Conservation (phyloP, 139 green algal species). For the Choricystis sp. region DNA sequence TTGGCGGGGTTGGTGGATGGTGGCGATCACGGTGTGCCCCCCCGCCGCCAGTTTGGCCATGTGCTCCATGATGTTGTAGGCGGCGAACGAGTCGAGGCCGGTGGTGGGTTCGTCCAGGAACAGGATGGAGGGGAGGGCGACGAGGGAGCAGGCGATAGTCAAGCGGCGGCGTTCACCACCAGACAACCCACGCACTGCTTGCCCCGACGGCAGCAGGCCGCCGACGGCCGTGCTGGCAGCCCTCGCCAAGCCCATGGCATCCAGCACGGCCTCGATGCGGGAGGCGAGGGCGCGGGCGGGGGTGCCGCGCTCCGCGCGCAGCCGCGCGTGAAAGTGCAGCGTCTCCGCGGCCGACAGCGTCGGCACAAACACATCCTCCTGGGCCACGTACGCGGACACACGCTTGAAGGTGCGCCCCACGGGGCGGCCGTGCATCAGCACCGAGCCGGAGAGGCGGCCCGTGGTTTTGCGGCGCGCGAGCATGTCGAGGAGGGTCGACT, state of each 20-base stretch:
- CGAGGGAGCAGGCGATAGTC: constrained; percentile 69
- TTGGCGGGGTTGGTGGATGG: neutral
- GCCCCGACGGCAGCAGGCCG: constrained; percentile 10
- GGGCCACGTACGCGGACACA: constrained; percentile 32
- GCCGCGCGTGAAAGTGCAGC: constrained; percentile 40
- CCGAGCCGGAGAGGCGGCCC: constrained; percentile 26
- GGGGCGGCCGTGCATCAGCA: constrained; percentile 6
- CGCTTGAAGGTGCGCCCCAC: constrained; percentile 17
- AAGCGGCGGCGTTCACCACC: constrained; percentile 77
- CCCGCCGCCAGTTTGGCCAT: neutral
- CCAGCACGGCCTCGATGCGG: neutral
- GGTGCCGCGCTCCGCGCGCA: constrained; percentile 12
- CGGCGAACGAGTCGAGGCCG: constrained; percentile 66
- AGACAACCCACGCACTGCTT: constrained; percentile 18
- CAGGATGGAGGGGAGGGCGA: constrained; percentile 44
- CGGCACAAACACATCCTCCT: constrained; percentile 42
- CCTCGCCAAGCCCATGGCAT: constrained; percentile 31
- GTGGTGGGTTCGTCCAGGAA: constrained; percentile 80
- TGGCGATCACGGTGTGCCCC: neutral
- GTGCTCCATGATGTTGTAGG: constrained; percentile 30
- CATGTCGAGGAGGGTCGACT: constrained; percentile 29
- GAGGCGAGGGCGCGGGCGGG: neutral
- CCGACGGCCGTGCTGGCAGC: constrained; percentile 47
- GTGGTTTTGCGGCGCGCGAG: constrained; percentile 40
- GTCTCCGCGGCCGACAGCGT: constrained; percentile 50